Base-by-base conservation (phyloP, 108 stramenopile genomes). In the Schizochytrium sp. region DNA sequence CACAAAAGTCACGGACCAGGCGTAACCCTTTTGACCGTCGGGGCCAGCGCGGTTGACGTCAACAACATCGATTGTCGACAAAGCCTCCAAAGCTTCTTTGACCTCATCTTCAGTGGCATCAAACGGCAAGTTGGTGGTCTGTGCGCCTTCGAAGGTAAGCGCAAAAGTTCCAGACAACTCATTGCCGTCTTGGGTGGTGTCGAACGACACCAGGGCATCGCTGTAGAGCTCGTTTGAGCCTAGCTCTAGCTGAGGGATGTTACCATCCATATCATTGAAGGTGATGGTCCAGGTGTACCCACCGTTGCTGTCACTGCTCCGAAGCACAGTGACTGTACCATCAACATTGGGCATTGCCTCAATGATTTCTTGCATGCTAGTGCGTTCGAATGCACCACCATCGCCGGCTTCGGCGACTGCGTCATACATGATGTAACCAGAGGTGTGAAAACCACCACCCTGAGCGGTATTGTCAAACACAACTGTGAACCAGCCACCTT, bases 211-310 rank as follows among this genome's bases (percentile, higher is more conserved):
- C 12, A 89, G 88, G 8, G 96, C 89, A 4, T 87, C 87, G 5
- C 69, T 46, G 92, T 87, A 90, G 92, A 93, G 59, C 64, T 89
- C 49, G 50, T 92, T 88, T 72, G 94, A 87, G 61, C 92, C 92
- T 3, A 95, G 90, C 19, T 90, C 88, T 89, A 96, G 88, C 92
- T 92, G 87, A 2, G 96, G 96, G 4, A 96, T 93, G 73, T 97
- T 93, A 19, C 95, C 95, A 92, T 95, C 93, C 12, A 94, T 91
- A 19, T 87, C 47, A 8, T 94, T 89, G 64, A 97, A 97, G 3
- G 95, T 95, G 8, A 97, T 89, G 19, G 89, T 64, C 92, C 95
- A 96, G 28, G 90, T 91, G 91, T 92, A 95, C 49, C 94, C 92
- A 72, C 94, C 94, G 61, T 94, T 90, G 3, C 89, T 89, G 89